Evolutionary conservation across 345 rosid genomes (phyloP).

Genomic region (Tarenaya hassleriana): DNA sequence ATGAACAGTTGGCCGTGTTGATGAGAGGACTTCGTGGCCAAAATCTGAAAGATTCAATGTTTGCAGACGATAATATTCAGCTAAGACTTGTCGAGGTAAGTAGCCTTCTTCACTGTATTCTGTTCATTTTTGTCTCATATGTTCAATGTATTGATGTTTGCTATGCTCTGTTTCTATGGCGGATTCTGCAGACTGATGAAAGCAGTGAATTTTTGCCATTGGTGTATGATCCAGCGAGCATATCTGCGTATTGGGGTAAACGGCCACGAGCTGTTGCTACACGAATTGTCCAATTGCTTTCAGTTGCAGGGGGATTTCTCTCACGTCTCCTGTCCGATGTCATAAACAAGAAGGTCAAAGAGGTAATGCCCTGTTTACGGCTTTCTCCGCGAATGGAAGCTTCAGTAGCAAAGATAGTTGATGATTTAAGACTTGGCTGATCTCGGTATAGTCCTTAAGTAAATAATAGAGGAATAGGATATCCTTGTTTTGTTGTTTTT

Average conservation of each 20-base stretch:
- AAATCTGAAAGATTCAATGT: slow-evolving; percentile 68
- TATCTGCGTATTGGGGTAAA: slow-evolving; percentile 92
- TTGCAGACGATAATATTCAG: slow-evolving; percentile 66
- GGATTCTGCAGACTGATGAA: slow-evolving; percentile 58
- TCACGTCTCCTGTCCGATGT: slow-evolving; percentile 66
- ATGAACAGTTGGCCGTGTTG: slow-evolving; percentile 67
- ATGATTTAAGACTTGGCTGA: not conserved
- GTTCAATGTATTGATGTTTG: not conserved
- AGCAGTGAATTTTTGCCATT: slow-evolving; percentile 86
- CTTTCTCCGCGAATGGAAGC: not conserved
- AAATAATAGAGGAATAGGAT: not conserved
- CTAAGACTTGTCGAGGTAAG: slow-evolving; percentile 86
- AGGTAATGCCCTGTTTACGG: slow-evolving; percentile 38
- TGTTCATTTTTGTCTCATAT: not conserved
- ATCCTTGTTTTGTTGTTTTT: not conserved
- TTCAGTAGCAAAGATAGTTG: not conserved
- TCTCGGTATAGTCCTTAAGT: not conserved
- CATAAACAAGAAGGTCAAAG: slow-evolving; percentile 76
- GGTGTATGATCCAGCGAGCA: slow-evolving; percentile 86
- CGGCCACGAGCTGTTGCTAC: slow-evolving; percentile 90
- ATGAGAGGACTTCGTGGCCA: slow-evolving; percentile 96
- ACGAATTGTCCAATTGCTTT: slow-evolving; percentile 64
- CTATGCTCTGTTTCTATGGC: slow-evolving; percentile 10
- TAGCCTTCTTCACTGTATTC: not conserved
- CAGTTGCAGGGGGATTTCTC: slow-evolving; percentile 95